Evolutionary conservation across 371 early-diverging fungal genomes (phyloP).

Genomic region (Lichtheimia hyalospora): DNA sequence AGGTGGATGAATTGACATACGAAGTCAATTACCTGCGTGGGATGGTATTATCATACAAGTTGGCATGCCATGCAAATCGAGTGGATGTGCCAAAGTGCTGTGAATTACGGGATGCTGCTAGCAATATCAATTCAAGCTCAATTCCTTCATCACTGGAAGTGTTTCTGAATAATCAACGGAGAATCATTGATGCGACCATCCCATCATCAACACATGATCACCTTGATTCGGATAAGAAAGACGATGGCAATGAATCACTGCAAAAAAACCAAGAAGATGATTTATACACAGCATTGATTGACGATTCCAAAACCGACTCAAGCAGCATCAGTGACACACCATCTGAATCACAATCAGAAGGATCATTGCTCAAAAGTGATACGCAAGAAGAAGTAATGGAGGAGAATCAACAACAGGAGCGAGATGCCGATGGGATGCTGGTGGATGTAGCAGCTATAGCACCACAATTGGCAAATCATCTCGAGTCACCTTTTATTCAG

Average conservation of each 20-base stretch:
- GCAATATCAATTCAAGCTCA: constrained; percentile 3
- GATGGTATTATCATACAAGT: constrained; percentile 26
- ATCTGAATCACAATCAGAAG: not conserved
- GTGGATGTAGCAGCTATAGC: constrained; percentile 21
- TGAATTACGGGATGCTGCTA: constrained; percentile 25
- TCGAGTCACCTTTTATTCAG: constrained; percentile 34
- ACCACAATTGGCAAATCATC: constrained; percentile 35
- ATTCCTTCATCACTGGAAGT: constrained; percentile 20
- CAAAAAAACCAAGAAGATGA: not conserved
- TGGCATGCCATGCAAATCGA: constrained; percentile 35
- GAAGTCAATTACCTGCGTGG: constrained; percentile 40
- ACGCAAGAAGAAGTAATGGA: too few species aligned
- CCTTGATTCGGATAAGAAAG: not conserved
- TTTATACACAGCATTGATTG: constrained; percentile 52
- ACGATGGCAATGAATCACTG: not conserved
- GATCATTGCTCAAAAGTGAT: not conserved
- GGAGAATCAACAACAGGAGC: too few species aligned
- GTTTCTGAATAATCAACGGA: constrained; percentile 15
- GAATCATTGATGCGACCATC: constrained; percentile 8
- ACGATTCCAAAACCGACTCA: constrained; percentile 71
- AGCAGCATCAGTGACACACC: not conserved
- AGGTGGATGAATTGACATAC: constrained; percentile 26
- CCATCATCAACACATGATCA: not conserved
- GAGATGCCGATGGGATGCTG: not conserved
- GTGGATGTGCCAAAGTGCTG: constrained; percentile 32